A percentile compares a stretch with the other conserved stretches of the same genome.
Evolutionary conservation across 345 rosid genomes (phyloP).

Genomic region (Populus nigra): DNA sequence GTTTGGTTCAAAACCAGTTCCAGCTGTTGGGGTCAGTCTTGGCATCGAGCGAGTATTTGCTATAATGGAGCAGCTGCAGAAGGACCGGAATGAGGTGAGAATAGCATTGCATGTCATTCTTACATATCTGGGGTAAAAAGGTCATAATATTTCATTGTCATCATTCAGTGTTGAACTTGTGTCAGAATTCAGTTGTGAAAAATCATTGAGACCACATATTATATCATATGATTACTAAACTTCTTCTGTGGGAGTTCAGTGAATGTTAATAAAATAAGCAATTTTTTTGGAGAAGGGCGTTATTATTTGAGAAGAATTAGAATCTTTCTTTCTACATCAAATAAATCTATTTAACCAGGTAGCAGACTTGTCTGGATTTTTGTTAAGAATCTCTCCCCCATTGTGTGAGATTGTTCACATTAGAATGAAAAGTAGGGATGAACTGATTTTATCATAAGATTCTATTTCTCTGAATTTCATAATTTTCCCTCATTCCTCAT

Average conservation of each 20-base stretch:
- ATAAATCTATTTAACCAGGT: too few relatives aligned
- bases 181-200: background rate
- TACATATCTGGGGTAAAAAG: background rate
- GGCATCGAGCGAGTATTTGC: slow-evolving; percentile 88
- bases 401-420: background rate
- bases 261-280: too few relatives aligned
- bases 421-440: too few relatives aligned
- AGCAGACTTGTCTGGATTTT: background rate
- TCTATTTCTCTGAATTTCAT: background rate
- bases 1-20: slow-evolving; percentile 85
- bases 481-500: background rate
- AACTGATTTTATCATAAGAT: background rate
- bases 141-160: background rate
- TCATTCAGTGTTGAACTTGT: background rate
- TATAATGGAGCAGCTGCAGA: slow-evolving; percentile 74
- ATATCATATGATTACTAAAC: background rate
- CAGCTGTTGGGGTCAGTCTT: slow-evolving; percentile 90
- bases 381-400: background rate
- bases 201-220: background rate
- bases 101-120: background rate
- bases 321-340: too few relatives aligned
- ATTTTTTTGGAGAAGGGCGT: too few relatives aligned
- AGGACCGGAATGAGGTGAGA: slow-evolving; percentile 62
- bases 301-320: too few relatives aligned
- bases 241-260: background rate